A percentile compares a stretch with the other conserved stretches of the same genome.
phyloP scores from a whole-genome alignment of 352 stramenopile species.

The Pythium insidiosum region DNA sequence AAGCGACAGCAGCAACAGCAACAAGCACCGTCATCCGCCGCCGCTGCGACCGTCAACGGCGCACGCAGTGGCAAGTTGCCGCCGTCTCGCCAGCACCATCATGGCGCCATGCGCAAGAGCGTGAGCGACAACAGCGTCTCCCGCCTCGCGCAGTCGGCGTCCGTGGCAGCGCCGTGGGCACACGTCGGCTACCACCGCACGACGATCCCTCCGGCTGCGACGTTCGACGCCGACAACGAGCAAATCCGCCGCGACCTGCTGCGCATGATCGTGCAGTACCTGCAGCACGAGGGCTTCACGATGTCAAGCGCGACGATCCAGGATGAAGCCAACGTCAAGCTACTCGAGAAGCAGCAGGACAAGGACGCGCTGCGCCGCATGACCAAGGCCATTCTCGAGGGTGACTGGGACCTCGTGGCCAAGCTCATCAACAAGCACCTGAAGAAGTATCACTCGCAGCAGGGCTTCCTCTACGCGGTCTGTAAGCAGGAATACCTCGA shows the following conservation, averaged over 20 bases:
- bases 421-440: slow-evolving; percentile 79
- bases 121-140: slow-evolving; percentile 13
- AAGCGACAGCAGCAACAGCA: background rate
- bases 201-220: slow-evolving; percentile 68
- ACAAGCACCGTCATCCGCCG: too few relatives aligned
- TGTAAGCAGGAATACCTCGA: slow-evolving; percentile 87
- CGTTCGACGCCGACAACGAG: slow-evolving; percentile 60
- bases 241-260: slow-evolving; percentile 83
- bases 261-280: slow-evolving; percentile 81
- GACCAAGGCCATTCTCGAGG: slow-evolving; percentile 65
- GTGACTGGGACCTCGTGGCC: slow-evolving; percentile 80
- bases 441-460: slow-evolving; percentile 75
- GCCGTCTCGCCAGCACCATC: background rate
- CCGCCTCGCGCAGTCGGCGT: background rate
- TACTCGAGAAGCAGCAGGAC: slow-evolving; percentile 62
- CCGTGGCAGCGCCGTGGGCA: slow-evolving; percentile 24
- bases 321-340: slow-evolving; percentile 83
- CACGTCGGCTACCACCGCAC: slow-evolving; percentile 81
- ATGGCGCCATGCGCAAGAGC: slow-evolving; percentile 10
- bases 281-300: slow-evolving; percentile 73
- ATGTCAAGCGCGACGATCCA: slow-evolving; percentile 82
- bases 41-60: too few relatives aligned
- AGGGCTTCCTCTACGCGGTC: slow-evolving; percentile 84
- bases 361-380: slow-evolving; percentile 67
- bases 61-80: too few relatives aligned